Evolutionary conservation across 176 grass and related monocot genomes (phyloP).

Genomic region (Cocos nucifera): DNA sequence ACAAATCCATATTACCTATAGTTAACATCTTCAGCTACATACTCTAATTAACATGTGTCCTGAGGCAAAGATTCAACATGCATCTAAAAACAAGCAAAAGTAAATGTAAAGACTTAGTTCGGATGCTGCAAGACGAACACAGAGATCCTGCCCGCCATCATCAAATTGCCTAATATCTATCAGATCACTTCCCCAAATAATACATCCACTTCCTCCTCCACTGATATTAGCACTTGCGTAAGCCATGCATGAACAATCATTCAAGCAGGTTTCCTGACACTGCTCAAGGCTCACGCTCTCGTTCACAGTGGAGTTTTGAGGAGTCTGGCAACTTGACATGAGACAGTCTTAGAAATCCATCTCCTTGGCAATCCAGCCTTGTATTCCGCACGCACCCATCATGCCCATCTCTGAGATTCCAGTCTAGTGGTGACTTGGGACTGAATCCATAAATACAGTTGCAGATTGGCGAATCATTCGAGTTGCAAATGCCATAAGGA

Average conservation of each 20-base stretch:
- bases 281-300: constrained; percentile 30
- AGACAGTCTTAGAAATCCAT: background rate
- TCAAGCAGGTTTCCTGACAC: constrained; percentile 53
- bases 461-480: constrained; percentile 1
- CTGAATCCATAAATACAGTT: constrained; percentile 17
- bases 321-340: constrained; percentile 11
- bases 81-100: no score
- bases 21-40: no score
- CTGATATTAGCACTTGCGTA: constrained; percentile 49
- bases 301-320: constrained; percentile 22
- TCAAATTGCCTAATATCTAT: constrained; percentile 1
- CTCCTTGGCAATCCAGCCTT: background rate
- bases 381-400: constrained; percentile 1
- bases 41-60: no score
- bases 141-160: constrained; percentile 2
- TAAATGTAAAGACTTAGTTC: constrained; percentile 1
- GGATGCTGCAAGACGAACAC: constrained; percentile 1
- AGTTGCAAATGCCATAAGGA: constrained; percentile 1
- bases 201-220: constrained; percentile 49
- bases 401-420: constrained; percentile 10
- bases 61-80: no score
- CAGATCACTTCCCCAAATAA: constrained; percentile 24
- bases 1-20: no score
- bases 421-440: background rate
- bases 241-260: constrained; percentile 58